These are phyloP conservation scores for Pseudopithomyces maydicus DNA, from an alignment of 2,329 filamentous ascomycete species.

Conservation along the genomic window DNA sequence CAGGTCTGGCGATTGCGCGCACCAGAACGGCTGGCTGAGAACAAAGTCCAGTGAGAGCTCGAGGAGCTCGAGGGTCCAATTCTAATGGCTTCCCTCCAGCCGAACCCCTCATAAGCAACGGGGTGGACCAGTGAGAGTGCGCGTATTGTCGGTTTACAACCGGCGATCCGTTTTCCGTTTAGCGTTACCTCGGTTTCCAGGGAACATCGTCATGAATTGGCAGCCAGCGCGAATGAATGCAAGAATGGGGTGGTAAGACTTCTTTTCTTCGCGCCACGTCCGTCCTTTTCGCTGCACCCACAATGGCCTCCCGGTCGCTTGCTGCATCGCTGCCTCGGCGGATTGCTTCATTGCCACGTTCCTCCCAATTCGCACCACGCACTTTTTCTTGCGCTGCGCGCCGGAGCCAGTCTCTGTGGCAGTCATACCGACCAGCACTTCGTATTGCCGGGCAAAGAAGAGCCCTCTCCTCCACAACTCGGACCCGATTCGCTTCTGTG, in stretches of 20 bases:
- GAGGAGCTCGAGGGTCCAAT: neutral
- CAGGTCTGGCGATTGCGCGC: too few species aligned
- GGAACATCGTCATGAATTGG: conserved; percentile 30
- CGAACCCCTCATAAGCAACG: neutral
- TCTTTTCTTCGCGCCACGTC: conserved; percentile 10
- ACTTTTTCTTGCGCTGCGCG: conserved; percentile 24
- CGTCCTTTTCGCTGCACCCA: conserved; percentile 12
- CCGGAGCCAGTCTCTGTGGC: conserved; percentile 19
- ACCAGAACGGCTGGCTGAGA: too few species aligned
- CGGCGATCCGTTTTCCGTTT: conserved; percentile 28
- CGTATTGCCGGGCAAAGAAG: conserved; percentile 46
- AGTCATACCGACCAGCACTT: conserved; percentile 36
- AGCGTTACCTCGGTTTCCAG: conserved; percentile 29
- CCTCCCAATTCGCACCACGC: conserved; percentile 22
- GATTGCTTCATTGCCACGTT: conserved; percentile 26
- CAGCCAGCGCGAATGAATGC: neutral
- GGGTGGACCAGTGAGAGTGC: conserved; percentile 24
- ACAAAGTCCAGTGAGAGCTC: neutral
- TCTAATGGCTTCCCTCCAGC: neutral
- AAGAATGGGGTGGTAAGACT: conserved; percentile 22
- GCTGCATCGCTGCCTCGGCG: conserved; percentile 34
- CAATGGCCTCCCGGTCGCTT: conserved; percentile 40
- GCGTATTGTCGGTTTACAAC: conserved; percentile 7
- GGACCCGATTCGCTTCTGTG: conserved; percentile 40
- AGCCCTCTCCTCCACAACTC: conserved; percentile 40